Evolutionary conservation across 140 eudicot genomes (phyloP).

Genomic region (Ambrosia hybrid): DNA sequence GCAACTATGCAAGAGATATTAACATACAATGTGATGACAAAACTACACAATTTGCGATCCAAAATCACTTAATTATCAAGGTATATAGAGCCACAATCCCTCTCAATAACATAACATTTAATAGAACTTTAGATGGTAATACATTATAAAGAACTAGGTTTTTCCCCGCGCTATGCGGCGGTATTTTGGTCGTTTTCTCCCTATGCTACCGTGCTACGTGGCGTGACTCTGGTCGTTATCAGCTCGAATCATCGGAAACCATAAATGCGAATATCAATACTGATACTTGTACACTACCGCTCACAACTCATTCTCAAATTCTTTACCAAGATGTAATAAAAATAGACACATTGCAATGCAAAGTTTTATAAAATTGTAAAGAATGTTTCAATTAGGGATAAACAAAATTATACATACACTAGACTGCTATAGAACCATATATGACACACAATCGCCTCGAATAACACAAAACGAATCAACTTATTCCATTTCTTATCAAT

Average conservation of each 20-base stretch:
- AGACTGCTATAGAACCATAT: neutral
- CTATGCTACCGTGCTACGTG: no score
- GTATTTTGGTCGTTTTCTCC: no score
- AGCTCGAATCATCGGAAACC: no score
- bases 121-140: neutral
- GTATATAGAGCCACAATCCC: neutral
- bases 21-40: constrained; percentile 9
- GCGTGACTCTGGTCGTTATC: no score
- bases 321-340: no score
- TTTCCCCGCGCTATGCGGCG: no score
- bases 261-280: no score
- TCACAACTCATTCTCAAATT: no score
- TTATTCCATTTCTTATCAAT: neutral
- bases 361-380: no score
- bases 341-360: no score
- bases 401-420: neutral
- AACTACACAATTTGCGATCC: neutral
- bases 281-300: no score
- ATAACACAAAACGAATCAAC: neutral
- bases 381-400: neutral
- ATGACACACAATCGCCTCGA: neutral
- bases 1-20: neutral
- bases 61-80: neutral
- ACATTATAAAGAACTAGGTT: no score
- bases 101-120: neutral